Percentiles rank a stretch among this genome's conserved stretches.
Conservation (phyloP, 495 filamentous ascomycete genomes). For the Hapsidospora chrysogenum region DNA sequence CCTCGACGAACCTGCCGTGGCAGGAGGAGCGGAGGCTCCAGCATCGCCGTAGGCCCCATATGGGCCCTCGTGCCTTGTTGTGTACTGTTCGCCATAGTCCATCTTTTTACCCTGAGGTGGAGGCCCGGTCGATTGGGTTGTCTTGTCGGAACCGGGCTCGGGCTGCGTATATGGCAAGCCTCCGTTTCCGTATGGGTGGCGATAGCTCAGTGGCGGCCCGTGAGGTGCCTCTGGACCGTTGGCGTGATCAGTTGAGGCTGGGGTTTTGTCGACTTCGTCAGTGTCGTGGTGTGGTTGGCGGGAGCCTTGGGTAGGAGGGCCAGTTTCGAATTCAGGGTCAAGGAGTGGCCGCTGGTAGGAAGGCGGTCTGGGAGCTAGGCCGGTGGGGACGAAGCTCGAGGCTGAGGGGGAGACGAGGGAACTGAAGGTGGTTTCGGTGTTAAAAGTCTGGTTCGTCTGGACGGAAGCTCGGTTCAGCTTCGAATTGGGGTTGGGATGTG, state of each 20-base stretch:
- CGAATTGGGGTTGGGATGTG: constrained; percentile 11
- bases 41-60: constrained; percentile 7
- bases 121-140: constrained; percentile 8
- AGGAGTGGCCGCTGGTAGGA: constrained; percentile 8
- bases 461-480: constrained; percentile 14
- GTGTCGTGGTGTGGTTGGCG: not conserved
- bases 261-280: not conserved
- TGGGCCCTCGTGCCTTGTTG: constrained; percentile 5
- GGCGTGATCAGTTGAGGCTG: not conserved
- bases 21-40: not conserved
- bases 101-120: constrained; percentile 8
- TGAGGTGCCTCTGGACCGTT: constrained; percentile 35
- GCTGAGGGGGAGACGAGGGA: constrained; percentile 31
- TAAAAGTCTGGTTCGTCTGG: constrained; percentile 29
- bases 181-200: constrained; percentile 26
- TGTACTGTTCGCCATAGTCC: constrained; percentile 23
- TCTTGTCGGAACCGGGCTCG: no score
- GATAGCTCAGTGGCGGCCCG: constrained; percentile 41
- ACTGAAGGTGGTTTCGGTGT: constrained; percentile 31
- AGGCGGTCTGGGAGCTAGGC: constrained; percentile 31
- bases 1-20: not conserved
- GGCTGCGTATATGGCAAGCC: constrained; percentile 15
- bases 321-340: no score
- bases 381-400: constrained; percentile 26
- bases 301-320: no score